These are phyloP conservation scores for Trametes meyenii DNA, from an alignment of 768 basidiomycete species.

Conservation along the genomic window DNA sequence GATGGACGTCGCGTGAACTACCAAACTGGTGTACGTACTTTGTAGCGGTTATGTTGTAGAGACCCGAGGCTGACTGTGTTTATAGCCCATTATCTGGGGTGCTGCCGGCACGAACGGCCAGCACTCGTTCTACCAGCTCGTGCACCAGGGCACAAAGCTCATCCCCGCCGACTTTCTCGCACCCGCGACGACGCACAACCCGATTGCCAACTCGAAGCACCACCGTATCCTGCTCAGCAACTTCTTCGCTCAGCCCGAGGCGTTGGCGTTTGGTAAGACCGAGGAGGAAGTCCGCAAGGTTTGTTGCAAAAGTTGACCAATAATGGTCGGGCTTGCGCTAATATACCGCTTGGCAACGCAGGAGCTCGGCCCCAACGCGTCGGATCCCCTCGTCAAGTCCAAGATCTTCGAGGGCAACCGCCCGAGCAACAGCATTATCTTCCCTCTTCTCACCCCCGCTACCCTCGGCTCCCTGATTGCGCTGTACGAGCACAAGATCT, in stretches of 20 bases:
- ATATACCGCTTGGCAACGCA: constrained; percentile 1
- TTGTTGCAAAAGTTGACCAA: background rate
- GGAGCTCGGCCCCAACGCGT: constrained; percentile 69
- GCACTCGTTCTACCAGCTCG: constrained; percentile 98
- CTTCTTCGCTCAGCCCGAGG: constrained; percentile 98
- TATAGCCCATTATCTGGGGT: constrained; percentile 97
- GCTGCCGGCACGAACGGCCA: constrained; percentile 98
- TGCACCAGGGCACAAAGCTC: constrained; percentile 92
- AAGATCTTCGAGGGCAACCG: constrained; percentile 99
- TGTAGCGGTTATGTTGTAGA: background rate
- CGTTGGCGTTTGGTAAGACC: constrained; percentile 96
- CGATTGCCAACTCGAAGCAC: constrained; percentile 82
- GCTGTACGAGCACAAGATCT: constrained; percentile 98
- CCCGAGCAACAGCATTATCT: constrained; percentile 95
- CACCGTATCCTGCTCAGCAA: constrained; percentile 97
- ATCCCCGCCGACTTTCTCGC: constrained; percentile 93
- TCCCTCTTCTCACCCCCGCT: constrained; percentile 89
- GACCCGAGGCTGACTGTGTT: background rate
- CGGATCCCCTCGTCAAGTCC: constrained; percentile 87
- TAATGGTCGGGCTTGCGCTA: background rate
- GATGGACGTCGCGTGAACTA: constrained; percentile 90
- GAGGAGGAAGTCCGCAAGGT: constrained; percentile 76
- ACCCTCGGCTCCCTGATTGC: constrained; percentile 89
- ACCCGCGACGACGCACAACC: constrained; percentile 88
- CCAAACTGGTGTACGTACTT: constrained; percentile 82